These are phyloP conservation scores for Ailanthus altissimus DNA, from an alignment of 345 rosid genomes.

Conservation along the genomic window DNA sequence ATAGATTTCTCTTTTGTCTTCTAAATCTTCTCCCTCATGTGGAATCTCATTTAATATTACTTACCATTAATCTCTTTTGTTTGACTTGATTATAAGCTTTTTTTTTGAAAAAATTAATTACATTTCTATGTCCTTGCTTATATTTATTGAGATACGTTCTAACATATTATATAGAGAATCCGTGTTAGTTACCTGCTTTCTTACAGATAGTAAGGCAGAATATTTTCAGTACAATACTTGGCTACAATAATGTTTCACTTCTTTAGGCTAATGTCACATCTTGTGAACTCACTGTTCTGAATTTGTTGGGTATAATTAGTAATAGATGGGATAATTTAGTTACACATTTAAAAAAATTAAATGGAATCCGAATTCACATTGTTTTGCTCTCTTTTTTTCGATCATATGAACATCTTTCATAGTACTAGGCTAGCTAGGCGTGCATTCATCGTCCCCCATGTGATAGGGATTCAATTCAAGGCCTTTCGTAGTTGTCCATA, in stretches of 20 bases:
- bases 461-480: conserved; percentile 34
- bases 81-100: background rate
- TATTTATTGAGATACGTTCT: background rate
- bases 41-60: background rate
- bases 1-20: conserved; percentile 21
- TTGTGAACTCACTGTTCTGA: background rate
- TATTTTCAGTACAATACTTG: background rate
- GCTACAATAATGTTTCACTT: background rate
- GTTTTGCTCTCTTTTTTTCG: conserved; percentile 1
- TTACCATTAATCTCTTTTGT: background rate
- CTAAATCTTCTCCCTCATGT: conserved; percentile 9
- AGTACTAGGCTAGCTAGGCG: conserved; percentile 18
- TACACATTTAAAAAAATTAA: background rate
- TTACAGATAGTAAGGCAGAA: too few species aligned
- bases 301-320: background rate
- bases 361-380: background rate
- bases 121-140: background rate
- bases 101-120: background rate
- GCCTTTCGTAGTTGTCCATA: conserved; percentile 55
- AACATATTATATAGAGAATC: too few species aligned
- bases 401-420: conserved; percentile 14
- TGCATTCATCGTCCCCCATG: conserved; percentile 42
- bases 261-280: background rate
- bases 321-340: background rate
- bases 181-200: too few species aligned